Evolutionary conservation across 1,284 basidiomycete genomes (phyloP).

Genomic region (Cryptococcus sp.): DNA sequence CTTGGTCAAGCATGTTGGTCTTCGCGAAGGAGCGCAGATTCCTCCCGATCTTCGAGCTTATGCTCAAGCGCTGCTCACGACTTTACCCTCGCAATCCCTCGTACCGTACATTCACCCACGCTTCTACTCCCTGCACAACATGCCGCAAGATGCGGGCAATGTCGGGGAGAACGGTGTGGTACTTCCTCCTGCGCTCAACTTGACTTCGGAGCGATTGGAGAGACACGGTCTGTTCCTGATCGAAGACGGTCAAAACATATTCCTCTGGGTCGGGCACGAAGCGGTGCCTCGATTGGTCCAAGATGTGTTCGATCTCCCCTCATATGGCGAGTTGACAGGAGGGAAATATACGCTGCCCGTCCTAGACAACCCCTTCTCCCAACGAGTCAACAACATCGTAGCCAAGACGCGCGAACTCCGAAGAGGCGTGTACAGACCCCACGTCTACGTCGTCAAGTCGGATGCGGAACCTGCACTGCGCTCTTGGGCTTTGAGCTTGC

Average conservation of each 20-base stretch:
- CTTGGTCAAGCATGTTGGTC: constrained; percentile 90
- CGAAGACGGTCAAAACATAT: constrained; percentile 96
- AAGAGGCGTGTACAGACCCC: constrained; percentile 86
- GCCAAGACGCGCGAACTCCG: constrained; percentile 81
- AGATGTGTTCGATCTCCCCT: constrained; percentile 92
- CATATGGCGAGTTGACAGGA: constrained; percentile 81
- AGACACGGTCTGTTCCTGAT: constrained; percentile 95
- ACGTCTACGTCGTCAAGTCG: constrained; percentile 97
- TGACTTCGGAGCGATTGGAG: constrained; percentile 91
- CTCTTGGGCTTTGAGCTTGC: constrained; percentile 89
- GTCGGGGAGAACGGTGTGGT: constrained; percentile 45
- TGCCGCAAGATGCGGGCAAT: constrained; percentile 59
- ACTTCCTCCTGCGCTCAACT: constrained; percentile 67
- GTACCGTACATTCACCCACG: constrained; percentile 92
- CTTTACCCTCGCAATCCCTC: constrained; percentile 84
- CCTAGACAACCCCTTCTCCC: constrained; percentile 89
- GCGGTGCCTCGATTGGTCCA: constrained; percentile 90
- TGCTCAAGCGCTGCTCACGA: constrained; percentile 88
- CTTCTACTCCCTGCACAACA: constrained; percentile 96
- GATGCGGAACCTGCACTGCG: constrained; percentile 93
- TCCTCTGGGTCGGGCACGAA: constrained; percentile 96
- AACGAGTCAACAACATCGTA: constrained; percentile 88
- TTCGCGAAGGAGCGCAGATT: constrained; percentile 93
- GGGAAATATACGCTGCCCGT: constrained; percentile 89
- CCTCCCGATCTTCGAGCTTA: constrained; percentile 95